Base-by-base conservation (phyloP, 345 rosid species). In the Nasturtium officinale region DNA sequence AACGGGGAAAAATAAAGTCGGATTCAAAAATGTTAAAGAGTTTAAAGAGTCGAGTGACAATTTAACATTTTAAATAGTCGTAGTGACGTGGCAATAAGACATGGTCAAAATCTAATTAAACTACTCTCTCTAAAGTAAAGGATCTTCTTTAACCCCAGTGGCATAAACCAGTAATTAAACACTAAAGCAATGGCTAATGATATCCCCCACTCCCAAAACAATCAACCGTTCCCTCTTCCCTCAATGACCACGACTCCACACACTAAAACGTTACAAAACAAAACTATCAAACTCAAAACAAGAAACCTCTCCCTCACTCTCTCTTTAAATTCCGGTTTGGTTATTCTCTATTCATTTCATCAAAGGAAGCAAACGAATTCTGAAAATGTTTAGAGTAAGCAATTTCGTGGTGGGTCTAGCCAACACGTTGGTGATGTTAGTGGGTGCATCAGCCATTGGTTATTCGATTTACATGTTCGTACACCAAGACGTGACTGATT, bases 401-500 rank as follows among this genome's bases (percentile, higher is more conserved):
- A 79, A 79, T 35, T 74, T 79, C 65, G 63, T 74, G 1, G 76
- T 79, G n/a, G 79, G 76, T 51, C 13, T 79, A 62, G 79, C 78
- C 55, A 79, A 79, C 78, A 60, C 67, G 1, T 48, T 74, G 57
- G 71, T 78, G 6, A 68, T 78, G 82, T 48, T 69, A 46, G 75
- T 35, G 18, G 78, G 82, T 5, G 71, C 54, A 30, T 69, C 78
- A 3, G 82, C 78, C 53, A 73, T 79, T 7, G 61, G 76, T 50
- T 79, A 74, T 40, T 69, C 82, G 26, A 55, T 78, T 2, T 78
- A 78, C 76, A 57, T 77, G 72, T 73, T 78, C 58, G 70, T 18
- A 13, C 75, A 69, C 16, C 78, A 73, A 61, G 78, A 53, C 56
- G 71, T 61, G 3, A 74, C 79, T 0, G 67, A 74, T 37, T 79